These are phyloP conservation scores for Talaromyces adpressus DNA, from an alignment of 495 filamentous ascomycete species.

Conservation along the genomic window DNA sequence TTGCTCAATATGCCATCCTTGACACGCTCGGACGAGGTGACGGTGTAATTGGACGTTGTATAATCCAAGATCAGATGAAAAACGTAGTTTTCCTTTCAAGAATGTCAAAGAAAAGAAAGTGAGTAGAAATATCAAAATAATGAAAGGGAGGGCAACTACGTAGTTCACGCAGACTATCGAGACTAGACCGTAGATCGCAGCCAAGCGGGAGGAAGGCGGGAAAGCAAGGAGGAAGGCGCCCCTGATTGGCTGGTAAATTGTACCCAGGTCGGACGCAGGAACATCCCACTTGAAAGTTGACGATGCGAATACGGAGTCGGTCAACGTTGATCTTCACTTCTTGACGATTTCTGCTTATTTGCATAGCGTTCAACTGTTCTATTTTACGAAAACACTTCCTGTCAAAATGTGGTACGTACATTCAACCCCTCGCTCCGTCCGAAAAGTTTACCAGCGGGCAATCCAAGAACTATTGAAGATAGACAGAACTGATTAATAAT, in stretches of 20 bases:
- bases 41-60: background rate
- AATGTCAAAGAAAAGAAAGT: background rate
- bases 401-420: conserved; percentile 2
- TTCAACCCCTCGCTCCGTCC: background rate
- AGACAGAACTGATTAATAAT: background rate
- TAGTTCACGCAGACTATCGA: background rate
- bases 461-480: background rate
- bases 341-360: background rate
- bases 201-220: background rate
- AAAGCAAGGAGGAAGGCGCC: background rate
- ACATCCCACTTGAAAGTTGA: background rate
- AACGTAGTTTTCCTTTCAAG: background rate
- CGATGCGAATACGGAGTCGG: background rate
- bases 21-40: background rate
- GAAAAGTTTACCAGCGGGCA: background rate
- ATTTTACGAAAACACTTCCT: background rate
- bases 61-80: background rate
- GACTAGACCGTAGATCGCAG: background rate
- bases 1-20: background rate
- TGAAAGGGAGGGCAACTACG: background rate
- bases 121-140: background rate
- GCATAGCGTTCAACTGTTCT: background rate
- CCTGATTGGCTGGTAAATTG: background rate
- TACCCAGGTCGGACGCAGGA: background rate
- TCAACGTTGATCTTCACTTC: background rate